These are phyloP conservation scores for Macaranga tanarius DNA, from an alignment of 441 rosid genomes.

Conservation along the genomic window DNA sequence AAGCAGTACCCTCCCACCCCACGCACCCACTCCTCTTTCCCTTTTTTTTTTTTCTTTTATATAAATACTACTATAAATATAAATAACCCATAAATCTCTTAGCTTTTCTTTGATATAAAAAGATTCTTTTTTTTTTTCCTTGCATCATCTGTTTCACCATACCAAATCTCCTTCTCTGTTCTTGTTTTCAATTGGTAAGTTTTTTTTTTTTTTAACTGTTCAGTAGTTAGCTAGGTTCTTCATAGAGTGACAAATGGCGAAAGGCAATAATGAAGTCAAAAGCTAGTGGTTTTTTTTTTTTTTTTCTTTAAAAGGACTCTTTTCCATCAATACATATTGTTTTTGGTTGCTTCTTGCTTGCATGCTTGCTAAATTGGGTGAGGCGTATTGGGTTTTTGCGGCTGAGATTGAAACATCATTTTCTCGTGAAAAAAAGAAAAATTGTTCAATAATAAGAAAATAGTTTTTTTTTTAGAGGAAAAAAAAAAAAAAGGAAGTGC, in stretches of 20 bases:
- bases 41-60: not conserved
- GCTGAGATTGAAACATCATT: conserved; percentile 38
- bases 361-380: conserved; percentile 39
- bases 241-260: too few relatives aligned
- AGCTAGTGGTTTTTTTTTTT: not conserved
- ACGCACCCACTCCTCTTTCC: not conserved
- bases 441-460: conserved; percentile 6
- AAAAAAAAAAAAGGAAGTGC: too few relatives aligned
- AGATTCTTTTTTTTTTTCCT: not conserved
- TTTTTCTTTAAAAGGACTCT: not conserved
- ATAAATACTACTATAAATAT: too few relatives aligned
- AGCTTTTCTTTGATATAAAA: too few relatives aligned
- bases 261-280: not conserved
- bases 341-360: too few relatives aligned
- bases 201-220: conserved; percentile 1
- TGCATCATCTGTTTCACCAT: not conserved
- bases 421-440: conserved; percentile 7
- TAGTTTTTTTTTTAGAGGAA: too few relatives aligned
- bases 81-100: not conserved
- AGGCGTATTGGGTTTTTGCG: conserved; percentile 35
- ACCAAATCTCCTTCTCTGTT: conserved; percentile 1
- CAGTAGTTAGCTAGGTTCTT: not conserved
- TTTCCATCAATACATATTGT: too few relatives aligned
- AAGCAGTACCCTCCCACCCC: not conserved
- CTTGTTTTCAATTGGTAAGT: not conserved